Conservation (phyloP, 495 filamentous ascomycete genomes). For the Penicillium waksmanii region DNA sequence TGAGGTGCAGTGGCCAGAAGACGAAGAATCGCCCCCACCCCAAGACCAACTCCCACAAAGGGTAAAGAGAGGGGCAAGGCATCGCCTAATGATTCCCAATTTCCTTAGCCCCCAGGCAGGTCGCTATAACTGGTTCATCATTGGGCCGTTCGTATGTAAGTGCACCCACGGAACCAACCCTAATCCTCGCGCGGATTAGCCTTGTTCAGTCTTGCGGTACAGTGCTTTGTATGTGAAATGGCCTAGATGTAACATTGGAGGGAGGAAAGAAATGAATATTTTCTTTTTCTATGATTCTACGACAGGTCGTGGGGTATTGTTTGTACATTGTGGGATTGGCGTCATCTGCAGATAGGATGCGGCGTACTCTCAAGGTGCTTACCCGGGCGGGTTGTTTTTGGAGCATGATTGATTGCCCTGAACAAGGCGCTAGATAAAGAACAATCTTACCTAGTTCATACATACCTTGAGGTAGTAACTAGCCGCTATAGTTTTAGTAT, state of each 20-base stretch:
- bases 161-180: slow-evolving; percentile 11
- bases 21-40: not conserved
- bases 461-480: not conserved
- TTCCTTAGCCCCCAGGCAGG: slow-evolving; percentile 1
- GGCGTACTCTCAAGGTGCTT: slow-evolving; percentile 25
- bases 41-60: not conserved
- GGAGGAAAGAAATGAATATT: not conserved
- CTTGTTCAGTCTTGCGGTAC: not conserved
- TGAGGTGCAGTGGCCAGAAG: not conserved
- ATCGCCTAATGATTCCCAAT: slow-evolving; percentile 21
- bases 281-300: not conserved
- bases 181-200: slow-evolving; percentile 21
- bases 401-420: not conserved
- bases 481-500: not conserved
- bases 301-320: not conserved
- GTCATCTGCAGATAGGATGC: slow-evolving; percentile 23
- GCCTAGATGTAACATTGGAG: slow-evolving; percentile 16
- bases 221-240: slow-evolving; percentile 1
- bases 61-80: slow-evolving; percentile 7
- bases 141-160: slow-evolving; percentile 24
- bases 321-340: slow-evolving; percentile 18
- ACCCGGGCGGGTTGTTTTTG: slow-evolving; percentile 7
- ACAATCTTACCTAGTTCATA: not conserved
- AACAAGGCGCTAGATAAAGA: not conserved
- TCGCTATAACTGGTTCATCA: not conserved